phyloP scores from a whole-genome alignment of 2,329 filamentous ascomycete genomes.

The Penicillium sp. region DNA sequence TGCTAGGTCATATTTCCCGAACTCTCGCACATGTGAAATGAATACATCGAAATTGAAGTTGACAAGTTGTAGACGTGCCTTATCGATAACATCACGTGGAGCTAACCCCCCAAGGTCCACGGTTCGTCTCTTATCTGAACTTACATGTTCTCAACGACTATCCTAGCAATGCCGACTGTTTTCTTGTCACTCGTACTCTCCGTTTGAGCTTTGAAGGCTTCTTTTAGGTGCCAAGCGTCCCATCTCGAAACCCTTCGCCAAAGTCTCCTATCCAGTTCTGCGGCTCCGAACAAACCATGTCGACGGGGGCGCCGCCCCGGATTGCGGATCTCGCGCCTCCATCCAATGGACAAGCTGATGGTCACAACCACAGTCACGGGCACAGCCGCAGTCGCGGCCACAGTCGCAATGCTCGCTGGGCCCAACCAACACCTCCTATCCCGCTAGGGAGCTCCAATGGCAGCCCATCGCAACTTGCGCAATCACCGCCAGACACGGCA shows the following conservation, averaged over 20 bases:
- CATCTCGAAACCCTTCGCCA: conserved; percentile 7
- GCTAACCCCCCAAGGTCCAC: background rate
- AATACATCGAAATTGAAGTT: background rate
- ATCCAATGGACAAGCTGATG: conserved; percentile 26
- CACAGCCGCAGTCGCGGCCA: conserved; percentile 29
- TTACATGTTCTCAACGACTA: background rate
- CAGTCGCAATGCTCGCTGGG: conserved; percentile 32
- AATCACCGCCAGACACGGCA: conserved; percentile 8
- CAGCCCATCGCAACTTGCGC: conserved; percentile 17
- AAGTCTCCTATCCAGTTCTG: conserved; percentile 12
- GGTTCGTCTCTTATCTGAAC: background rate
- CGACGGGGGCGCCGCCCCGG: conserved; percentile 31
- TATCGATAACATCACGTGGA: conserved; percentile 10
- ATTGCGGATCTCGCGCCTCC: conserved; percentile 29
- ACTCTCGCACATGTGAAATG: background rate
- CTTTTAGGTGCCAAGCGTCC: conserved; percentile 10
- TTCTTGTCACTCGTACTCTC: background rate
- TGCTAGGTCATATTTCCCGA: background rate
- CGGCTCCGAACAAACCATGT: conserved; percentile 28
- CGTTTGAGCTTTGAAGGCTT: conserved; percentile 5
- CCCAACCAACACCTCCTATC: conserved; percentile 28
- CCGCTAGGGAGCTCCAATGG: conserved; percentile 23
- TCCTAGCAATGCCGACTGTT: conserved; percentile 3
- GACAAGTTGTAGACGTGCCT: background rate
- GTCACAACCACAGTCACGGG: conserved; percentile 24